A percentile compares a stretch with the other conserved stretches of the same genome.
These are phyloP conservation scores for Cryptosporidium ubiquitum DNA, from an alignment of 169 alveolate species.

Conservation along the genomic window DNA sequence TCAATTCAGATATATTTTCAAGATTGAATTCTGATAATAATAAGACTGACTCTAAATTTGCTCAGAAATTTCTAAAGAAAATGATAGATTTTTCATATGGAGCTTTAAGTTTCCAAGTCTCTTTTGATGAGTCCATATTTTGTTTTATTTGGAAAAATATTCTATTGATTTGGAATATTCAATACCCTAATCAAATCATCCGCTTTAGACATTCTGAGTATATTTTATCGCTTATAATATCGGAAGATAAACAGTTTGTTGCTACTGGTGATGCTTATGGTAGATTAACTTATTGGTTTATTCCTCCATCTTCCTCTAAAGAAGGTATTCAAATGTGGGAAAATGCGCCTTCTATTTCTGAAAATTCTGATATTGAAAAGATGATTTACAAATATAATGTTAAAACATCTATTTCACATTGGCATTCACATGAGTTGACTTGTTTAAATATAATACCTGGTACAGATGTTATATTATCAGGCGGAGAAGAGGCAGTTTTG, in stretches of 20 bases:
- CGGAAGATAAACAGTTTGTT: constrained; percentile 28
- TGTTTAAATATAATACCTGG: constrained; percentile 47
- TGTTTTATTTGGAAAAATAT: constrained; percentile 65
- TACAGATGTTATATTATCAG: constrained; percentile 55
- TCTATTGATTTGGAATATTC: constrained; percentile 31
- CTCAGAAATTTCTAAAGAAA: neutral
- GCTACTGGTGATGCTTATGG: constrained; percentile 74
- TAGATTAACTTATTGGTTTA: constrained; percentile 63
- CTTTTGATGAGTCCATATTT: constrained; percentile 36
- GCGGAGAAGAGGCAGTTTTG: constrained; percentile 71
- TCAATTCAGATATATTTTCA: neutral
- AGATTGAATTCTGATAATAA: neutral
- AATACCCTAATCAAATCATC: constrained; percentile 34
- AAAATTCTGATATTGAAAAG: constrained; percentile 8
- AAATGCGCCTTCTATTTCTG: constrained; percentile 44
- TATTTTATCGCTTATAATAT: constrained; percentile 32
- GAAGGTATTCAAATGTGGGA: constrained; percentile 48
- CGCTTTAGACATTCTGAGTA: constrained; percentile 72
- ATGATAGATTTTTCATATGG: constrained; percentile 34
- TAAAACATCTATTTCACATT: constrained; percentile 31
- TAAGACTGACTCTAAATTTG: neutral
- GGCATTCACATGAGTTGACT: constrained; percentile 69
- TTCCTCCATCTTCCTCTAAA: constrained; percentile 27
- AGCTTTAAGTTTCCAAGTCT: constrained; percentile 31
- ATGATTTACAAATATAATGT: constrained; percentile 39